Evolutionary conservation across 208 protist genomes (phyloP).

Genomic region (Leishmania gerbilli): DNA sequence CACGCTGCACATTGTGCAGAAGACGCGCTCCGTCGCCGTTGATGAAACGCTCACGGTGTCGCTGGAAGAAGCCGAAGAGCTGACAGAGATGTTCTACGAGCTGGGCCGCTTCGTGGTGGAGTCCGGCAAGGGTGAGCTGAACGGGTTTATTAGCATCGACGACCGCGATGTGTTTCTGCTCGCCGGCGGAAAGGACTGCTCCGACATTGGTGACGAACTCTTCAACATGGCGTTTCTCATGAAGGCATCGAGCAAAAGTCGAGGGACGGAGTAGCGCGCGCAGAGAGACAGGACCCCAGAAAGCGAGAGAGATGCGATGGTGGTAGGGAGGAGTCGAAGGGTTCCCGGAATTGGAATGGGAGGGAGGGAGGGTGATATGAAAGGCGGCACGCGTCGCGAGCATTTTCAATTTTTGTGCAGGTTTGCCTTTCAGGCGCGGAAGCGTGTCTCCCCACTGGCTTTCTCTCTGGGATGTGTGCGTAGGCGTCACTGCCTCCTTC

Average conservation of each 20-base stretch:
- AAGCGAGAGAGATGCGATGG: neutral
- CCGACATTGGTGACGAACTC: conserved; percentile 74
- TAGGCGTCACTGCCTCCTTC: neutral
- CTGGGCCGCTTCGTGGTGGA: conserved; percentile 80
- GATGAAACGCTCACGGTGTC: conserved; percentile 63
- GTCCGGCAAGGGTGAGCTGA: conserved; percentile 65
- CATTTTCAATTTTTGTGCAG: neutral
- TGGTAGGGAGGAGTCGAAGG: neutral
- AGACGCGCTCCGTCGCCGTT: conserved; percentile 58
- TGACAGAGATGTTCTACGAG: conserved; percentile 83
- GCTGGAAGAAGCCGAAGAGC: conserved; percentile 71
- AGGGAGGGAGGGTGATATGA: too few relatives aligned
- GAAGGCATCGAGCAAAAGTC: conserved; percentile 31
- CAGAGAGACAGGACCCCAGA: neutral
- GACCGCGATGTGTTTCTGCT: conserved; percentile 84
- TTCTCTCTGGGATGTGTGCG: neutral
- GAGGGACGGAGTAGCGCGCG: neutral
- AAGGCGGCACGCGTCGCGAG: neutral
- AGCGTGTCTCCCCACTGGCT: neutral
- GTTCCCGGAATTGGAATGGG: neutral
- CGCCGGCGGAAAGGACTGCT: conserved; percentile 62
- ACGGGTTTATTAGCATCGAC: conserved; percentile 82
- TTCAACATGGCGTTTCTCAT: conserved; percentile 78
- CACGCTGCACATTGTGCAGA: conserved; percentile 70
- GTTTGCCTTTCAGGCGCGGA: neutral